Evolutionary conservation across 208 protist genomes (phyloP).

Genomic region (Acanthamoeba polyphaga): DNA sequence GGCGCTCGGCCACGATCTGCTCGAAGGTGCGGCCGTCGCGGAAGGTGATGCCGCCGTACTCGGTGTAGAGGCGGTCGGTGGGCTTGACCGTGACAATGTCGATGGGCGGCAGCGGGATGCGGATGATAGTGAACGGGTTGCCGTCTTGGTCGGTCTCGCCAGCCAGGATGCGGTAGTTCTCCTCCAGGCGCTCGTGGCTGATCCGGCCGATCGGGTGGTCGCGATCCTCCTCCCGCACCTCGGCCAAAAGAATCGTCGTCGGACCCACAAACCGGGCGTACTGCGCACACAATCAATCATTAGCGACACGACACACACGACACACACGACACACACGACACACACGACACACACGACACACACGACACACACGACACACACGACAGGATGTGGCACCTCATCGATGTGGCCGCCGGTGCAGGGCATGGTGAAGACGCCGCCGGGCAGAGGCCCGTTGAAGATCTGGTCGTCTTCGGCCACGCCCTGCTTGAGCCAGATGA

Average conservation of each 20-base stretch:
- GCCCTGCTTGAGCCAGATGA: conserved; percentile 81
- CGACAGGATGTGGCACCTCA: conserved; percentile 52
- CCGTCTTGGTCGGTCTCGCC: conserved; percentile 77
- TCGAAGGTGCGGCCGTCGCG: background rate
- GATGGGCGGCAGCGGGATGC: conserved; percentile 67
- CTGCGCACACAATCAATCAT: background rate
- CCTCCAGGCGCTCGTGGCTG: conserved; percentile 68
- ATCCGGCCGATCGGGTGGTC: conserved; percentile 38
- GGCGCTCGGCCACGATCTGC: background rate
- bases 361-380: no score
- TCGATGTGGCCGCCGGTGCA: conserved; percentile 83
- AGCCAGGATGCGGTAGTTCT: conserved; percentile 76
- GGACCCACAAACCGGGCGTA: conserved; percentile 74
- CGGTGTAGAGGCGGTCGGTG: conserved; percentile 5
- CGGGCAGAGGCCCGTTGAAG: conserved; percentile 68
- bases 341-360: no score
- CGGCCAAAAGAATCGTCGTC: conserved; percentile 73
- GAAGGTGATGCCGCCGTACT: background rate
- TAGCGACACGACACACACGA: no score
- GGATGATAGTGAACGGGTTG: conserved; percentile 77
- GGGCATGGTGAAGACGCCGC: conserved; percentile 32
- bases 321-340: no score
- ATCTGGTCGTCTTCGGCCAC: conserved; percentile 79
- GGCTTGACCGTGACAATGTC: conserved; percentile 22
- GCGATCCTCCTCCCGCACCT: conserved; percentile 68